Conservation (phyloP, 1,284 basidiomycete genomes). For the Laetiporus sulphureus region DNA sequence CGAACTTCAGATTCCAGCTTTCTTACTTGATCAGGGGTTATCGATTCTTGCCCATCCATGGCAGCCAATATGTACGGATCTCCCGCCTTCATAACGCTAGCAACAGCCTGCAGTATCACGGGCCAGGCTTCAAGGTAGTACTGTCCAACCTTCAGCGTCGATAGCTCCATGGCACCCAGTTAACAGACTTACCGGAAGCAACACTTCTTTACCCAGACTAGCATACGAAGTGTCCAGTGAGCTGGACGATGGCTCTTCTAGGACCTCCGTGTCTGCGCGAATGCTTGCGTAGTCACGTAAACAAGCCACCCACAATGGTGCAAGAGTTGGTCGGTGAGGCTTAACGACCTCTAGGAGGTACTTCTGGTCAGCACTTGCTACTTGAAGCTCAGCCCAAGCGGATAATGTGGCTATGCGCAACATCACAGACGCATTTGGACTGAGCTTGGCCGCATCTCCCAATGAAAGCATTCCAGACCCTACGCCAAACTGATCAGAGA, state of each 20-base stretch:
- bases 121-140: conserved; percentile 86
- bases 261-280: conserved; percentile 81
- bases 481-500: conserved; percentile 24
- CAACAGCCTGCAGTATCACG: conserved; percentile 83
- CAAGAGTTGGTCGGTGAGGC: conserved; percentile 73
- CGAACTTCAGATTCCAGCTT: conserved; percentile 26
- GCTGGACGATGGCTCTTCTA: conserved; percentile 57
- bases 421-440: conserved; percentile 94
- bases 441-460: conserved; percentile 83
- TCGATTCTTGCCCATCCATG: conserved; percentile 68
- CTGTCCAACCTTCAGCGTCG: conserved; percentile 32
- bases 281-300: conserved; percentile 92
- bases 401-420: conserved; percentile 89
- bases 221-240: conserved; percentile 80
- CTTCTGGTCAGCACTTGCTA: conserved; percentile 66
- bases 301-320: conserved; percentile 84
- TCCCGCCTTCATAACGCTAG: conserved; percentile 68
- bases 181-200: conserved; percentile 66
- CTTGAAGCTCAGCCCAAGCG: conserved; percentile 93
- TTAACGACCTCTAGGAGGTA: conserved; percentile 83
- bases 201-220: conserved; percentile 84
- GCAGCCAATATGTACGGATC: conserved; percentile 71
- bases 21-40: conserved; percentile 11
- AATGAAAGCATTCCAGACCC: conserved; percentile 81
- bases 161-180: neutral